Evolutionary conservation across 805 yeast genomes (phyloP), one percentile per base, ranked within the genome.

Genomic region (Sugiyamaella lignohabitans): DNA sequence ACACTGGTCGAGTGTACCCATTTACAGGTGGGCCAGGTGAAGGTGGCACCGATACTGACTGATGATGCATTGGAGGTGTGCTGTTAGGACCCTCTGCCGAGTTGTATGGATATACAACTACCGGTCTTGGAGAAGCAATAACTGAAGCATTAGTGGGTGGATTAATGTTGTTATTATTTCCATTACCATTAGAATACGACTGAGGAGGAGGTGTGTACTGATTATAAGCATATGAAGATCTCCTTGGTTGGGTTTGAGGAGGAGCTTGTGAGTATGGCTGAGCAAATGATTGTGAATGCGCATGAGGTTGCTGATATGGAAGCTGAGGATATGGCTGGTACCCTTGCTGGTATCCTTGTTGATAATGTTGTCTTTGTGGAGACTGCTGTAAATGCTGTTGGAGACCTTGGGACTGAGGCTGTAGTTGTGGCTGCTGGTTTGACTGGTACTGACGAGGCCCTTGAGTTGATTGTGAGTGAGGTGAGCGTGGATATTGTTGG

Each of bases 61-160:
- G 8, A 18, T 23, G 16, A 29, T 27, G 30, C 11, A 17, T n/a
- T 5, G 23, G 19, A 3, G 37, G 35, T 29, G 37, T 16, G 5
- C 16, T 20, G 11, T 34, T 30, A 19, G 50, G 36, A 35, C 21
- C 11, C 19, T 38, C 40, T 27, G 23, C 47, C n/a, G 35, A 19
- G 18, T 18, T 17, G 5, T 44, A 21, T 2, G 46, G 40, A 37
- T 46, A 35, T 17, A 42, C 5, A 35, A 11, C 46, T 3, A 42
- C 49, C 17, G 49, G 46, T 18, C 46, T 39, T 19, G 46, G 46
- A n/a, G 49, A 27, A 6, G 46, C 43, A 3, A 24, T 29, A 3
- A 40, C 43, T n/a, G 43, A 27, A 3, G 43, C 21, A 38, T 17
- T 14, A 11, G 34, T n/a, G 5, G 46, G 46, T 4, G 45, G 45